Evolutionary conservation across 306 rosid species (phyloP), one percentile per base, ranked within the genome.

Genomic region (Phaseolus lunatus): DNA sequence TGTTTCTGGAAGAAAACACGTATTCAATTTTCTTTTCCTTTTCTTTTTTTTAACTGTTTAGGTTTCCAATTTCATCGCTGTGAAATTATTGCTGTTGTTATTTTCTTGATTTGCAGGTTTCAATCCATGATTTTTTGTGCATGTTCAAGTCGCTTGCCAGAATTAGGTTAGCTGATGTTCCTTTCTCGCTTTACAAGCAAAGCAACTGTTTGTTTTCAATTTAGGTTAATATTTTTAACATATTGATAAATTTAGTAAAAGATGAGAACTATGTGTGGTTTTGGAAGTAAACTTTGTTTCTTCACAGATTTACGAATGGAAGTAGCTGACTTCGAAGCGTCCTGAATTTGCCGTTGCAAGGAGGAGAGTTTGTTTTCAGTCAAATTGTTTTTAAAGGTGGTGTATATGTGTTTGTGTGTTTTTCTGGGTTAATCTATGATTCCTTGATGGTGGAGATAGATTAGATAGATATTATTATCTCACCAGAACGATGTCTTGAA

Each of bases 401-500:
- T 76, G 16, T 74, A 22, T 19, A 19, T 43, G 14, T 56, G 57
- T 52, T 45, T 76, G 56, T 66, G 49, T 86, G 44, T 67, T 27
- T 57, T 29, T 39, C 22, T 39, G 50, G 15, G 47, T 75, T 52
- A 43, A 76, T 83, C 62, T 63, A 78, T 82, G 96, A 70, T 83
- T 84, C 80, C 70, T 49, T 77, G 81, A 45, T 62, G 83, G 84
- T 48, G 85, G 81, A 85, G 84, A 81, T 91, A 39, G 44, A 9
- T 43, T 43, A 76, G 90, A 87, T 88, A 93, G 89, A 81, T 15
- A 75, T 84, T 94, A 82, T 84, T 94, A 80, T 82, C 85, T 84
- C 78, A 57, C 80, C n/a, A 67, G 84, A 86, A 86, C 70, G 79
- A 72, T 81, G 72, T 75, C 47, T 80, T 86, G 90, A 88, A 85